Evolutionary conservation across 2,329 filamentous ascomycete genomes (phyloP), one percentile per base, ranked within the genome.

Genomic region (Aspergillus eucalypticola): DNA sequence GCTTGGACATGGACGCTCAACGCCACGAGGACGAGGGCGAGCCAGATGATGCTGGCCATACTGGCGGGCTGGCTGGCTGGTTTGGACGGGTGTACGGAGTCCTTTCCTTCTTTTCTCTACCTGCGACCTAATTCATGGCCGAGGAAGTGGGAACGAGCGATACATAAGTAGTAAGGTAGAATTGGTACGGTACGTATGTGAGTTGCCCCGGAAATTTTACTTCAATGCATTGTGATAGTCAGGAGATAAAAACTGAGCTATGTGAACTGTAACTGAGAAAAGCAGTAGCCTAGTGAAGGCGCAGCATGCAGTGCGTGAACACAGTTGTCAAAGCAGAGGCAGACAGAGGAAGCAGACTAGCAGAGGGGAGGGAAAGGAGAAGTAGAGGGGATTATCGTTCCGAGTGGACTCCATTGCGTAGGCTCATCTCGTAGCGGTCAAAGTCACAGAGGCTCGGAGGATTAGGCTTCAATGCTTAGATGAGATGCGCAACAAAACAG

Each of bases 1-100:
- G 63, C 55, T 29, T 66, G 61, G 32, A 50, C 60, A 42, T 60
- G 61, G 57, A 59, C 42, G 55, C 27, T 41, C 11, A 64, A 11
- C 11, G 48, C 21, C 27, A 35, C 11, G 29, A 57, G 15, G 5
- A 62, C 8, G 15, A 58, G 52, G 17, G 57, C 19, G 10, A 60
- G 15, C 41, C 29, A 32, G 52, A 51, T 17, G 13, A 52, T 23
- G 21, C n/a, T 15, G 35, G 39, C n/a, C 35, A 60, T 51, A 17
- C 8, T 48, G 27, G 2, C 38, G 10, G 50, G 6, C 23, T 27
- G 13, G 8, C 44, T 48, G 21, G 21, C 44, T n/a, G 23, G 46
- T 6, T 17, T 4, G 41, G 10, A 17, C 5, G 41, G 21, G 10
- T 10, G 21, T 11, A 44, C 41, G 11, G 13, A 21, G 17, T 17